These are phyloP conservation scores for Amylostereum areolatum DNA, from an alignment of 1,284 basidiomycete species.

Conservation along the genomic window DNA sequence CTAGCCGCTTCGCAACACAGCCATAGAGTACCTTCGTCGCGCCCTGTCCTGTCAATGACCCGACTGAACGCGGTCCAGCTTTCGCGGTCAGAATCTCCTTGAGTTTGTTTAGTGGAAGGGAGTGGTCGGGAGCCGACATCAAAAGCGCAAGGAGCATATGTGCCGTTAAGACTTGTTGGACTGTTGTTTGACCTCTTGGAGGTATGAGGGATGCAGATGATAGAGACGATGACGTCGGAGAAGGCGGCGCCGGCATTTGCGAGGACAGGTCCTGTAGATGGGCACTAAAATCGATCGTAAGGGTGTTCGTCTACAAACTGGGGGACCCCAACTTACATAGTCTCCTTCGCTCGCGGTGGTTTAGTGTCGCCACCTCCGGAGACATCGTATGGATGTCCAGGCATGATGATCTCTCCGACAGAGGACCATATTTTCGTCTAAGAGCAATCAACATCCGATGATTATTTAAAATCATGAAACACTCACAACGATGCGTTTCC, in stretches of 20 bases:
- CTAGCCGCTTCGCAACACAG: slow-evolving; percentile 63
- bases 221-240: slow-evolving; percentile 13
- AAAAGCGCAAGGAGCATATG: slow-evolving; percentile 55
- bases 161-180: slow-evolving; percentile 66
- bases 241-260: slow-evolving; percentile 23
- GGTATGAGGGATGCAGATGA: slow-evolving; percentile 1
- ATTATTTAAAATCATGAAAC: neutral
- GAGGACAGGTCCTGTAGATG: slow-evolving; percentile 42
- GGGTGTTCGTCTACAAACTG: slow-evolving; percentile 10
- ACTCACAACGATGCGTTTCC: slow-evolving; percentile 54
- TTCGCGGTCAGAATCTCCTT: slow-evolving; percentile 50
- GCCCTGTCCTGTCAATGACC: slow-evolving; percentile 38
- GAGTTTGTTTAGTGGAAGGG: slow-evolving; percentile 54
- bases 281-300: slow-evolving; percentile 30
- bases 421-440: slow-evolving; percentile 66
- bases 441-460: neutral
- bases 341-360: slow-evolving; percentile 54
- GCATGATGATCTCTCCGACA: slow-evolving; percentile 57
- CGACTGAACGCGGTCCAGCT: slow-evolving; percentile 26
- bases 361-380: slow-evolving; percentile 25
- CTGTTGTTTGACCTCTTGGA: slow-evolving; percentile 28
- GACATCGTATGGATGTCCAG: slow-evolving; percentile 40
- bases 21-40: slow-evolving; percentile 34
- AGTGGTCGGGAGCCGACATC: slow-evolving; percentile 41
- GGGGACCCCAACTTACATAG: slow-evolving; percentile 40